Evolutionary conservation across 1,139 yeast genomes (phyloP), one percentile per base, ranked within the genome.

Genomic region (Debaryomycetaceae sp.): DNA sequence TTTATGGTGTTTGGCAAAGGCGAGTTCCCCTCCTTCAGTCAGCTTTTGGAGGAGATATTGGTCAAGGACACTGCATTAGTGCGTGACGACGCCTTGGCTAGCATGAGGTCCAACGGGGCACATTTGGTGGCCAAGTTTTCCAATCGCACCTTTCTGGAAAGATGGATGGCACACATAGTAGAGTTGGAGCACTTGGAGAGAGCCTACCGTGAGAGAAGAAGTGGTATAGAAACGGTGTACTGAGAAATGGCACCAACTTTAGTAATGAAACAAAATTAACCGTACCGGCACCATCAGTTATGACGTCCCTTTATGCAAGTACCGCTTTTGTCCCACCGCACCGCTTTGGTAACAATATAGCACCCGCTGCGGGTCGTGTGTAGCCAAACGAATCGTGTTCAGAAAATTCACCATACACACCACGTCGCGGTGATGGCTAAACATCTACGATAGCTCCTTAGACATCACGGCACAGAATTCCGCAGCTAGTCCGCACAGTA

Each of bases 41-140:
- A 42, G 5, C 40, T 65, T 25, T 50, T 67, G 11, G 34, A 32
- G 1, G 68, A 69, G 25, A 55, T 77, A 7, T 63, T 76, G 29
- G 48, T 63, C 3, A 43, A 50, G 11, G 70, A 65, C 5, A 65
- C 70, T 3, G 47, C 55, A 2, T 49, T 79, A 29, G 42, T 51
- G 2, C 14, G 58, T 1, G 61, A 58, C 1, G 45, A 45, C 0
- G 66, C 63, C 14, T 66, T 74, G 37, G 37, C 44, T 3, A 45
- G 42, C 2, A 71, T 78, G 48, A 66, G 89, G 29, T 37, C 46
- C n/a, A 60, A 75, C 27, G 91, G 81, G 3, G 49, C 54, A 16
- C 52, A 58, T 20, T 58, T 74, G 37, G 79, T 80, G 4, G 65
- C 68, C 28, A 75, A 76, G 48, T 89, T 89, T 48, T 79, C 91